Evolutionary conservation across 2,329 filamentous ascomycete genomes (phyloP).

Genomic region (Aspergillus arachidicola): DNA sequence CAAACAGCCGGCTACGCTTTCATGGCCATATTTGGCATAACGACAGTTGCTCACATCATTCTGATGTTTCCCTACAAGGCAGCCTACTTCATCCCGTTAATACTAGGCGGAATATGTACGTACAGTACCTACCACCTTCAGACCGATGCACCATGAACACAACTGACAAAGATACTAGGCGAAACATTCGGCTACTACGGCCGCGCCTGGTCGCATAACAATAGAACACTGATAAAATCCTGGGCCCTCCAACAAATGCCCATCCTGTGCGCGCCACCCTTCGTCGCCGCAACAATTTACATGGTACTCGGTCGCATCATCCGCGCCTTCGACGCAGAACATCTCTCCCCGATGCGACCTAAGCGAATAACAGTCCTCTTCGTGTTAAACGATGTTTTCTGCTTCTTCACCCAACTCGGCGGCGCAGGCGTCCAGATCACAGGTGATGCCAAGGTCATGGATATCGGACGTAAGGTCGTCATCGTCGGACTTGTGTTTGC

Average conservation of each 20-base stretch:
- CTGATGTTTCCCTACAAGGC: constrained; percentile 35
- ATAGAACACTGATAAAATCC: constrained; percentile 25
- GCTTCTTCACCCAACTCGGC: constrained; percentile 37
- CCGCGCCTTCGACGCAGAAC: constrained; percentile 36
- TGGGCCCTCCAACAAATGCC: constrained; percentile 44
- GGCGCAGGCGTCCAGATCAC: constrained; percentile 35
- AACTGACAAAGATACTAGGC: constrained; percentile 20
- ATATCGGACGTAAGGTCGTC: constrained; percentile 29
- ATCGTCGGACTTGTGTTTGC: constrained; percentile 33
- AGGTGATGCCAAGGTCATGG: constrained; percentile 23
- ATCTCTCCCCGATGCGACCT: constrained; percentile 35
- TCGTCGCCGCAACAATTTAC: constrained; percentile 42
- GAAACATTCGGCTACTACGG: constrained; percentile 42
- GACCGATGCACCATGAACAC: neutral
- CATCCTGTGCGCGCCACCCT: constrained; percentile 43
- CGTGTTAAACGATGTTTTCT: constrained; percentile 39
- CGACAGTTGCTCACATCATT: constrained; percentile 33
- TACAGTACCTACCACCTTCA: neutral
- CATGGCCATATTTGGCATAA: constrained; percentile 36
- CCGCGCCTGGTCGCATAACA: constrained; percentile 36
- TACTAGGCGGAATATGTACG: constrained; percentile 42
- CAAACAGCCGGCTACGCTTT: constrained; percentile 39
- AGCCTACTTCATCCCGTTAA: constrained; percentile 41
- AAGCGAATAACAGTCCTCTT: constrained; percentile 44
- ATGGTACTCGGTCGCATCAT: constrained; percentile 47